phyloP scores from a whole-genome alignment of 2,329 filamentous ascomycete genomes.

The Raffaelea deltoideospora region DNA sequence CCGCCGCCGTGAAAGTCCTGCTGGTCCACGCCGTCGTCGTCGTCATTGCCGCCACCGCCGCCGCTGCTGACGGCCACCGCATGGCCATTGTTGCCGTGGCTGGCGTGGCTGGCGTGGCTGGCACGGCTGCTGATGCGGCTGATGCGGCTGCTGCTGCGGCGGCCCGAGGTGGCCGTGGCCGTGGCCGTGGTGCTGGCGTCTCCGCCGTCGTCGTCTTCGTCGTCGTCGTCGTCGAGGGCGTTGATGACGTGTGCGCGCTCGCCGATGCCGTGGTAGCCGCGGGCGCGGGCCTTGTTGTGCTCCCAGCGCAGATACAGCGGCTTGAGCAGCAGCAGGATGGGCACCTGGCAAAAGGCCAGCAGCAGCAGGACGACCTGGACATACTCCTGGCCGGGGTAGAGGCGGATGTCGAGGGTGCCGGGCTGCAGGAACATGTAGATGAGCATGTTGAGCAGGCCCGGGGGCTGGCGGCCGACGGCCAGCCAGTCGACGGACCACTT shows the following conservation, averaged over 20 bases:
- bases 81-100: conserved; percentile 16
- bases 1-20: conserved; percentile 78
- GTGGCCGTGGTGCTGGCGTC: conserved; percentile 53
- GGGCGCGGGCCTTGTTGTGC: conserved; percentile 73
- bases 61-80: conserved; percentile 25
- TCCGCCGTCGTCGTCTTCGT: conserved; percentile 35
- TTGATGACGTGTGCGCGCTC: conserved; percentile 81
- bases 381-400: conserved; percentile 63
- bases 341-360: conserved; percentile 73
- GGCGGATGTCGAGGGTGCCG: conserved; percentile 52
- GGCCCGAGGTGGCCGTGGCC: conserved; percentile 31
- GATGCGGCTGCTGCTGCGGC: too few relatives aligned
- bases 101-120: neutral
- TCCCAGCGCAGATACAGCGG: conserved; percentile 90
- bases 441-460: conserved; percentile 91
- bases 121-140: neutral
- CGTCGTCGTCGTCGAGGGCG: conserved; percentile 74
- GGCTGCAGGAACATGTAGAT: conserved; percentile 99
- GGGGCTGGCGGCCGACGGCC: conserved; percentile 50
- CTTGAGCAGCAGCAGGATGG: conserved; percentile 84
- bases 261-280: conserved; percentile 86
- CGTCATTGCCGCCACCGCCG: conserved; percentile 37
- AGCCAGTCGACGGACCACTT: conserved; percentile 92
- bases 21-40: conserved; percentile 64
- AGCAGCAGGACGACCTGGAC: conserved; percentile 70